Percentiles rank a stretch among this genome's conserved stretches.
phyloP scores from a whole-genome alignment of 2,329 filamentous ascomycete genomes.

The Trichoderma sp. region DNA sequence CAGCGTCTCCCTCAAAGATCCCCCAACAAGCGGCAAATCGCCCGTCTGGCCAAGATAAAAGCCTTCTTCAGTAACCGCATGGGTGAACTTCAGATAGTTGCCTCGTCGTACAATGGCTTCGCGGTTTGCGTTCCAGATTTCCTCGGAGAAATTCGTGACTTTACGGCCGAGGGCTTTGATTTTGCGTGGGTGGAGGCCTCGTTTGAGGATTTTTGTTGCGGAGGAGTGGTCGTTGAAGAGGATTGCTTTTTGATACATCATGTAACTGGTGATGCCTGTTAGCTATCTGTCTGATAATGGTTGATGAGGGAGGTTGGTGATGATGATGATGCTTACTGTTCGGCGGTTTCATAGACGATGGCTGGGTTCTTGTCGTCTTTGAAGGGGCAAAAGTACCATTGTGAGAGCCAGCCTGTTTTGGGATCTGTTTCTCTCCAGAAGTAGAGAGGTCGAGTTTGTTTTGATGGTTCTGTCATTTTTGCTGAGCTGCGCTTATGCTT shows the following conservation, averaged over 20 bases:
- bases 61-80: constrained; percentile 34
- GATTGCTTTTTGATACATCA: constrained; percentile 55
- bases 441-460: constrained; percentile 33
- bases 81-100: constrained; percentile 59
- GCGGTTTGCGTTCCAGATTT: constrained; percentile 52
- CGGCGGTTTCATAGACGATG: constrained; percentile 48
- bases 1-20: constrained; percentile 47
- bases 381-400: constrained; percentile 59
- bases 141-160: constrained; percentile 51
- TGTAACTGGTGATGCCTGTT: constrained; percentile 39
- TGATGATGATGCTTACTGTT: constrained; percentile 40
- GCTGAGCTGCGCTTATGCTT: not conserved
- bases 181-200: constrained; percentile 41
- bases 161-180: constrained; percentile 55
- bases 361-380: constrained; percentile 35
- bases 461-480: constrained; percentile 1
- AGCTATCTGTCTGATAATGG: not conserved
- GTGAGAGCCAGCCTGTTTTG: constrained; percentile 56
- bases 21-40: constrained; percentile 30
- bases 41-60: constrained; percentile 27
- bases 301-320: not conserved
- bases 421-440: constrained; percentile 50
- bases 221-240: constrained; percentile 46
- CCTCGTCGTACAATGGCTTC: constrained; percentile 55
- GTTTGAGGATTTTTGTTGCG: constrained; percentile 49